These are phyloP conservation scores for Fusarium mangiferae DNA, from an alignment of 2,329 filamentous ascomycete species.

Conservation along the genomic window DNA sequence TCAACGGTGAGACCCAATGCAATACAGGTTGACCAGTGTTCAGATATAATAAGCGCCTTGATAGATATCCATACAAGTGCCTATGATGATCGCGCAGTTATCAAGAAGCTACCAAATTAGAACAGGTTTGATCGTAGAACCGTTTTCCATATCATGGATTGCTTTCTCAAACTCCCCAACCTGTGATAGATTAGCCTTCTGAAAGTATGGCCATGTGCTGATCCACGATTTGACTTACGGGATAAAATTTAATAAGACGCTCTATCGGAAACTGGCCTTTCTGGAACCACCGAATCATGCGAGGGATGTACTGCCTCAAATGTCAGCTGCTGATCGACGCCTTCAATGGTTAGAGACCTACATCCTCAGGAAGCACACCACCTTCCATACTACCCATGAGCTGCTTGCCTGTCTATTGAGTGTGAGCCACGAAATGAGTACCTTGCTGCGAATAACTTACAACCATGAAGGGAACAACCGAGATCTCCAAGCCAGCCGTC, in stretches of 20 bases:
- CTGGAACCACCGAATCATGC: neutral
- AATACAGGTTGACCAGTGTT: too few species aligned
- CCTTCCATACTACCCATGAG: neutral
- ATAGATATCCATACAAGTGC: too few species aligned
- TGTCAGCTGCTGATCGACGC: neutral
- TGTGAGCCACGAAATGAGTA: neutral
- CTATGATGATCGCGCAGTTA: rapidly evolving
- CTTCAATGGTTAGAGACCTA: neutral
- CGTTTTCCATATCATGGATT: neutral
- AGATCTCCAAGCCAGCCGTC: neutral
- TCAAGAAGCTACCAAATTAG: neutral
- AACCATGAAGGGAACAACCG: neutral
- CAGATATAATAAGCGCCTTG: too few species aligned
- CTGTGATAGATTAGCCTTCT: neutral
- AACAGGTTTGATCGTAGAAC: neutral
- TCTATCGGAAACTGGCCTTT: neutral
- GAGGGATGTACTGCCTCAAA: neutral
- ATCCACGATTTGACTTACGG: neutral
- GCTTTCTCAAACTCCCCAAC: neutral
- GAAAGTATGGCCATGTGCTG: neutral
- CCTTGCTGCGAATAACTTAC: neutral
- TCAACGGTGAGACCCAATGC: too few species aligned
- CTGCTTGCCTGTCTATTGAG: neutral
- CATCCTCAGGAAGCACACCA: neutral
- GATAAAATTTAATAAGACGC: neutral